A percentile compares a stretch with the other conserved stretches of the same genome.
Conservation (phyloP, 257 asterid genomes). For the Plantago major region DNA sequence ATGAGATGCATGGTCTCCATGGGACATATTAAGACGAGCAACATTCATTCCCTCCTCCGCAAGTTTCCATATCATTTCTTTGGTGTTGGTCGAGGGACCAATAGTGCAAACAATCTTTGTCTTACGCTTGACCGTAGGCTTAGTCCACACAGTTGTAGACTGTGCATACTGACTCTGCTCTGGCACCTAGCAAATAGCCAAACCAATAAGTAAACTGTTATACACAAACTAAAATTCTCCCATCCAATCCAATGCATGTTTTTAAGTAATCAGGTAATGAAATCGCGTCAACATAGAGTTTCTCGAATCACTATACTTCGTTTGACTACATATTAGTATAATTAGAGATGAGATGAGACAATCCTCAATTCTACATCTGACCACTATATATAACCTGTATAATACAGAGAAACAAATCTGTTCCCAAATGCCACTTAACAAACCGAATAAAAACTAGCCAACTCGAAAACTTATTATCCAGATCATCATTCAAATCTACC, state of each 20-base stretch:
- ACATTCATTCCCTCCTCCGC: slow-evolving; percentile 94
- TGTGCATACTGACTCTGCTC: slow-evolving; percentile 40
- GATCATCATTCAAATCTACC: too few species aligned
- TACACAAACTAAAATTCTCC: neutral
- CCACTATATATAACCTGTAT: too few species aligned
- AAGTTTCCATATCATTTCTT: slow-evolving; percentile 84
- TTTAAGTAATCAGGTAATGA: neutral
- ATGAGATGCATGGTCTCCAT: slow-evolving; percentile 89
- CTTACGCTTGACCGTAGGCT: slow-evolving; percentile 71
- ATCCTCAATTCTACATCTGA: neutral
- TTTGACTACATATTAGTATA: too few species aligned
- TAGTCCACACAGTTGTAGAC: slow-evolving; percentile 62
- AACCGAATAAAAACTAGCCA: too few species aligned
- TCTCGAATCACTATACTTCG: too few species aligned
- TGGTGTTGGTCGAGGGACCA: slow-evolving; percentile 74
- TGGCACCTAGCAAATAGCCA: slow-evolving; percentile 30
- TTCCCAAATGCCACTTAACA: too few species aligned
- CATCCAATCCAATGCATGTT: neutral
- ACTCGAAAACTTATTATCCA: too few species aligned
- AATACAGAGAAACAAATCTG: too few species aligned
- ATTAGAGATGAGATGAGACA: neutral
- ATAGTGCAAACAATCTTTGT: slow-evolving; percentile 88
- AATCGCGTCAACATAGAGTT: neutral
- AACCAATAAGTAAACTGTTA: neutral
- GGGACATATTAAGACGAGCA: slow-evolving; percentile 86